Percentiles rank a stretch among this genome's conserved stretches.
Evolutionary conservation across 352 stramenopile genomes (phyloP).

Genomic region (Globisporangium nodosum): DNA sequence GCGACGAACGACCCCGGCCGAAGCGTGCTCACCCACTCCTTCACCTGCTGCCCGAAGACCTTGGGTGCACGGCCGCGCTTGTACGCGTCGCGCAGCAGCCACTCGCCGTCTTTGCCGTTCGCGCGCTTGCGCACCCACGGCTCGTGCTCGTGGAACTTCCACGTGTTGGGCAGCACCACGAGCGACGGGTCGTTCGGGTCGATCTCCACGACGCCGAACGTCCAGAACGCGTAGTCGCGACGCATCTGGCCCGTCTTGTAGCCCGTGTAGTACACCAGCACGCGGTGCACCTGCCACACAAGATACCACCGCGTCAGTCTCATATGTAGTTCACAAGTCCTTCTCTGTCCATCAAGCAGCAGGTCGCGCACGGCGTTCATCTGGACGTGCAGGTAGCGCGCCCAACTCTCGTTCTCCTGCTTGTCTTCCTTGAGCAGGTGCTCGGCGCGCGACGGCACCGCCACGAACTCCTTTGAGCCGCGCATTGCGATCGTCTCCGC

Average conservation of each 20-base stretch:
- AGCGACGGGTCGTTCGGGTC: conserved; percentile 66
- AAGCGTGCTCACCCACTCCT: conserved; percentile 48
- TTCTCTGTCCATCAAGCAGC: not conserved
- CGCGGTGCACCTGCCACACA: conserved; percentile 40
- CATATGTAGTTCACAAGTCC: too few species aligned
- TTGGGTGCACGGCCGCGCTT: conserved; percentile 35
- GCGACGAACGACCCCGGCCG: conserved; percentile 51
- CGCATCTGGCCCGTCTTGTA: conserved; percentile 79
- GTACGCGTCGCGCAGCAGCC: conserved; percentile 50
- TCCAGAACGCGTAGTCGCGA: conserved; percentile 51
- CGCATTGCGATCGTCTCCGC: conserved; percentile 49
- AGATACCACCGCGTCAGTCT: not conserved
- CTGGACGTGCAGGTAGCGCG: conserved; percentile 62
- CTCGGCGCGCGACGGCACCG: conserved; percentile 18
- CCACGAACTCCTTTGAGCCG: conserved; percentile 31
- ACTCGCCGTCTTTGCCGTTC: conserved; percentile 80
- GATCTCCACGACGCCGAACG: conserved; percentile 64
- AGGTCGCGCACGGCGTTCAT: conserved; percentile 52
- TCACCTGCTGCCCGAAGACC: conserved; percentile 47
- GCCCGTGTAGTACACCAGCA: conserved; percentile 81
- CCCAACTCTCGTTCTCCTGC: conserved; percentile 43
- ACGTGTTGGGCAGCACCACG: conserved; percentile 67
- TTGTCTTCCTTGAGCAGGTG: conserved; percentile 50
- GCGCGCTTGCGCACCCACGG: conserved; percentile 44
- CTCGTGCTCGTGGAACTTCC: conserved; percentile 61